phyloP scores from a whole-genome alignment of 1,139 yeast species.

The Suhomyces choctaworum region DNA sequence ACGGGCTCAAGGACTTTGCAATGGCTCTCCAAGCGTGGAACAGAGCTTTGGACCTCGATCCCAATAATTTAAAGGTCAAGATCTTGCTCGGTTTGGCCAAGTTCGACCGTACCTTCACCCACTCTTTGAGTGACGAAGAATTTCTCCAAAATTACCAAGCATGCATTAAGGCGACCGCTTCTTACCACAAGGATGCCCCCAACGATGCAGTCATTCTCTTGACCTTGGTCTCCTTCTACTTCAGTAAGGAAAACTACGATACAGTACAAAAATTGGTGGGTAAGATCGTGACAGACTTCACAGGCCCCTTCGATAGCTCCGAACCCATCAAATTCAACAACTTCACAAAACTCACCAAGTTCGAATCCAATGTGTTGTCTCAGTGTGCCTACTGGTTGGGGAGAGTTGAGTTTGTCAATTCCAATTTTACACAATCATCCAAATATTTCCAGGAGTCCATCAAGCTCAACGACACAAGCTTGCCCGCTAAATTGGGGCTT shows the following conservation, averaged over 20 bases:
- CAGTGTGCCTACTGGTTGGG: constrained; percentile 88
- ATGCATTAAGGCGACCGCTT: constrained; percentile 40
- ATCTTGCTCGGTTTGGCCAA: constrained; percentile 67
- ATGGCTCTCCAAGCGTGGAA: constrained; percentile 85
- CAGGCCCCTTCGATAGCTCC: constrained; percentile 32
- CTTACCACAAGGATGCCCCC: constrained; percentile 27
- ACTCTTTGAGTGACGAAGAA: constrained; percentile 59
- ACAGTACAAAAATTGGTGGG: constrained; percentile 59
- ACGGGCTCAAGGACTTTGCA: constrained; percentile 77
- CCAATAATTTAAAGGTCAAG: constrained; percentile 60
- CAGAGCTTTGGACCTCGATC: constrained; percentile 69
- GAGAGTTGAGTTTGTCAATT: constrained; percentile 62
- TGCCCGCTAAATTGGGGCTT: constrained; percentile 75
- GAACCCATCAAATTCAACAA: constrained; percentile 20
- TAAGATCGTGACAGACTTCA: constrained; percentile 43
- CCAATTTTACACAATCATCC: constrained; percentile 68
- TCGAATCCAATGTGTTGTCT: constrained; percentile 50
- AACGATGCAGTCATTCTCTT: constrained; percentile 45
- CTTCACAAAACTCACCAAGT: constrained; percentile 27
- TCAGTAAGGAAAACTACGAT: constrained; percentile 58
- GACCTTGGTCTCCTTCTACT: constrained; percentile 54
- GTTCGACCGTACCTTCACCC: constrained; percentile 62
- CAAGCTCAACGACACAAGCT: constrained; percentile 58
- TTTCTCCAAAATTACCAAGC: constrained; percentile 51
- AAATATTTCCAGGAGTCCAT: constrained; percentile 72